Conservation (phyloP, 257 asterid genomes). For the Solanum bukasovii region DNA sequence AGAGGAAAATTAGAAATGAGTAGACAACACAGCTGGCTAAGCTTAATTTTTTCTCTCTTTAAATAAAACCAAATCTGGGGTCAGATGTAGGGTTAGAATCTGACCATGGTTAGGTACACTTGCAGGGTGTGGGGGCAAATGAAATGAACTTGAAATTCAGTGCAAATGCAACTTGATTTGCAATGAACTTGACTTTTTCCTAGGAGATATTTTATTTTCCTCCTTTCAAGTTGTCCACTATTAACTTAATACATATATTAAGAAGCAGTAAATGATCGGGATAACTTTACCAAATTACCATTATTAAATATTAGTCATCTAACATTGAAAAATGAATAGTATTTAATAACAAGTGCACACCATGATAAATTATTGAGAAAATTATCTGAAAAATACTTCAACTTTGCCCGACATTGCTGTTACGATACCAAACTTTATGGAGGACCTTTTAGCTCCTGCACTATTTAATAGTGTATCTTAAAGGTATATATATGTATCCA, state of each 20-base stretch:
- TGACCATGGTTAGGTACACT: constrained; percentile 28
- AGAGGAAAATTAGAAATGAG: constrained; percentile 8
- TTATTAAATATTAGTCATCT: not conserved
- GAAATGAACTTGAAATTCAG: constrained; percentile 30
- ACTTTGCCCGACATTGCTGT: too few species aligned
- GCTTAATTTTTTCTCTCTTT: constrained; percentile 30
- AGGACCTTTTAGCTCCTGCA: too few species aligned
- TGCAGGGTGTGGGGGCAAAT: not conserved
- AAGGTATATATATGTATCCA: too few species aligned
- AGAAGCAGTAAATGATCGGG: too few species aligned
- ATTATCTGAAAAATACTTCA: too few species aligned
- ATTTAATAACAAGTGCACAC: not conserved
- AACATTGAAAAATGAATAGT: too few species aligned
- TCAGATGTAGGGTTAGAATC: constrained; percentile 38
- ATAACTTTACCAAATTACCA: too few species aligned
- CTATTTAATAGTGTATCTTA: too few species aligned
- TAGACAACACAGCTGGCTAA: constrained; percentile 32
- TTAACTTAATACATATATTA: too few species aligned
- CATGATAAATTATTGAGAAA: not conserved
- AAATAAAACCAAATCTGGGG: constrained; percentile 50
- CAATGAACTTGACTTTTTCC: not conserved
- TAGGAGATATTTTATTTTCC: not conserved
- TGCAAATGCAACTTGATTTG: constrained; percentile 13
- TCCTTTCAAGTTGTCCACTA: rapidly evolving
- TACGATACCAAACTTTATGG: too few species aligned